Evolutionary conservation across 176 grass and related monocot genomes (phyloP).

Genomic region (Coix lacrymajobi): DNA sequence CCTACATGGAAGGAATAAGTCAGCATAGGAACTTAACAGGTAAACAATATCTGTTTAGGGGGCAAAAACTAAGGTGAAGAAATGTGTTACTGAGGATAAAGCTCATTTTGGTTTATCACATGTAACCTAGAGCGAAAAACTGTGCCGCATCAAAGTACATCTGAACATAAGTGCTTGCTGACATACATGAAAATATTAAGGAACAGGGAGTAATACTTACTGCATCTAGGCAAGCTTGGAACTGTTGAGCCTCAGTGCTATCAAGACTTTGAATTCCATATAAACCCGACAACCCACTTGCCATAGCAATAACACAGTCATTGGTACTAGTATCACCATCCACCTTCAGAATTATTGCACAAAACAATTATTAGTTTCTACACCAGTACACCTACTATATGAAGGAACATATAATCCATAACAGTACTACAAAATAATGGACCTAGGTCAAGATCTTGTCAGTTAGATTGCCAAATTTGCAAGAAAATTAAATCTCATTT

Average conservation of each 20-base stretch:
- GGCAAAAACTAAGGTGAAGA: background rate
- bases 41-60: background rate
- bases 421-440: background rate
- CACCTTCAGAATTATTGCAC: conserved; percentile 58
- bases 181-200: background rate
- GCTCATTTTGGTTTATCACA: background rate
- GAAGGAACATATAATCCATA: background rate
- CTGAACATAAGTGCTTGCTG: background rate
- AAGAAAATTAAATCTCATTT: background rate
- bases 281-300: conserved; percentile 83
- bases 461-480: background rate
- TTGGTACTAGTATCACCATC: conserved; percentile 99
- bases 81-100: background rate
- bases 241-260: conserved; percentile 72
- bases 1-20: conserved; percentile 43
- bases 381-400: background rate
- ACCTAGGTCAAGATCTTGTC: background rate
- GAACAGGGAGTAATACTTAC: conserved; percentile 37
- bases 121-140: background rate
- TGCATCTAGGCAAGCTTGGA: conserved; percentile 91
- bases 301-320: conserved; percentile 95
- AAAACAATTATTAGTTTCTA: conserved; percentile 4
- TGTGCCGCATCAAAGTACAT: background rate
- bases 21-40: conserved; percentile 3
- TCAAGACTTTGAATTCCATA: conserved; percentile 53